Percentiles rank a stretch among this genome's conserved stretches.
Conservation (phyloP, 768 basidiomycete species). For the Mycena olivaceomarginata region DNA sequence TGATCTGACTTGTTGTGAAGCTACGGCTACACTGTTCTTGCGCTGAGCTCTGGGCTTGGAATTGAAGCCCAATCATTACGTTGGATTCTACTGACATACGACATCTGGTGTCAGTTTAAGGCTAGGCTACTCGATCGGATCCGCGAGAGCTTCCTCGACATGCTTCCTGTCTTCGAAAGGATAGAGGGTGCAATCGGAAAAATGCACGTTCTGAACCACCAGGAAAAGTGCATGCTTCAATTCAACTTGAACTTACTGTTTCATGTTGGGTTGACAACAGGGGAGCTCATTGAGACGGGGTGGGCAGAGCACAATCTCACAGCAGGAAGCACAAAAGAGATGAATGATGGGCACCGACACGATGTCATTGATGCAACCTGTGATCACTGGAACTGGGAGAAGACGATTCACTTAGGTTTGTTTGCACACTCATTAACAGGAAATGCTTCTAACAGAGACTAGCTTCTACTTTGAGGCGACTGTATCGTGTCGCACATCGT, state of each 20-base stretch:
- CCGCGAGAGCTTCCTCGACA: neutral
- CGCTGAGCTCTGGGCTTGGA: constrained; percentile 39
- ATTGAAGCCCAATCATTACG: constrained; percentile 29
- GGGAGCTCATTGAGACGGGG: constrained; percentile 53
- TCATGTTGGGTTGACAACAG: constrained; percentile 47
- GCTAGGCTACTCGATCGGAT: neutral
- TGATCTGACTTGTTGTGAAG: constrained; percentile 32
- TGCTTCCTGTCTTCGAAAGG: constrained; percentile 44
- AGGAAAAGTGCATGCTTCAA: neutral
- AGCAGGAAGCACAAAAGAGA: constrained; percentile 52
- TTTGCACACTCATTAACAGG: neutral
- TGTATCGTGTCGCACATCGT: neutral
- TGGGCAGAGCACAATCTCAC: constrained; percentile 52
- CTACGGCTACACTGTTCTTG: constrained; percentile 49
- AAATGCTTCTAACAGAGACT: neutral
- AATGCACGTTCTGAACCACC: constrained; percentile 51
- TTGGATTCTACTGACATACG: constrained; percentile 52
- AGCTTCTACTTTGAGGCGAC: neutral
- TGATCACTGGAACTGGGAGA: constrained; percentile 52
- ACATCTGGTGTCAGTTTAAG: constrained; percentile 53
- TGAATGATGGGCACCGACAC: constrained; percentile 55
- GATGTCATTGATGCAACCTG: constrained; percentile 52
- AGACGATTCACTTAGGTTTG: constrained; percentile 32
- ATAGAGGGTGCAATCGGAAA: constrained; percentile 51
- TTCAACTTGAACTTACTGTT: constrained; percentile 42